Conservation (phyloP, 371 early-diverging fungal species). For the Chytridiales sp. region DNA sequence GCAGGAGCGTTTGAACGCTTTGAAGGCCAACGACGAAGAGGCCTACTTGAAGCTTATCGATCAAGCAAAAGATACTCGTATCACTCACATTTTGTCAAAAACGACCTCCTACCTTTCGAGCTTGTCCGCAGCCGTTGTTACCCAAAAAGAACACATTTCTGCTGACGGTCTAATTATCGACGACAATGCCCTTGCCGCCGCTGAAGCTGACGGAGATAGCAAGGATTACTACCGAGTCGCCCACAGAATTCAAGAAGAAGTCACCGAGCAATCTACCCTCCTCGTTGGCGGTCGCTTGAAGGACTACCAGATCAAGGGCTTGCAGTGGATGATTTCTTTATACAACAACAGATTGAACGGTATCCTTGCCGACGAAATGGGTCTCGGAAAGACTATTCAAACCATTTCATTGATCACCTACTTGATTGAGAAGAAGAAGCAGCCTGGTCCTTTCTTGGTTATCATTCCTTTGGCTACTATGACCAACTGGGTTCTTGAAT, state of each 20-base stretch:
- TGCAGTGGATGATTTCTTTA: constrained; percentile 98
- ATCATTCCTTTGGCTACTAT: constrained; percentile 92
- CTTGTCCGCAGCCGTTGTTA: constrained; percentile 74
- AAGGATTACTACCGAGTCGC: constrained; percentile 81
- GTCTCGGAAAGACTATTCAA: constrained; percentile 81
- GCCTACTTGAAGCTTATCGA: constrained; percentile 92
- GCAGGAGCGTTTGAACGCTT: constrained; percentile 92
- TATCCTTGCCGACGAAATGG: constrained; percentile 99
- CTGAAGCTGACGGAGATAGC: constrained; percentile 33
- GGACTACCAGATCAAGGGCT: constrained; percentile 97
- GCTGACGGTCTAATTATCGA: constrained; percentile 14
- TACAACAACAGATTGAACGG: constrained; percentile 97
- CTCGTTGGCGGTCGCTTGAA: constrained; percentile 87
- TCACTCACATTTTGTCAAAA: constrained; percentile 82
- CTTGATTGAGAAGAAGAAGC: constrained; percentile 86
- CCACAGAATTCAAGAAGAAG: constrained; percentile 77
- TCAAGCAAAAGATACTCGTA: constrained; percentile 90
- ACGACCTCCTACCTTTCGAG: constrained; percentile 81
- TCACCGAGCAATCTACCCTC: constrained; percentile 74
- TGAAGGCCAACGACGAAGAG: constrained; percentile 92
- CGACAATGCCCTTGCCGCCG: constrained; percentile 44
- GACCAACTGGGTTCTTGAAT: constrained; percentile 97
- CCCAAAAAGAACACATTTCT: constrained; percentile 55
- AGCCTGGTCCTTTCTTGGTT: constrained; percentile 91
- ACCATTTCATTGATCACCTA: constrained; percentile 95